phyloP scores from a whole-genome alignment of 1,284 basidiomycete species.

The Kwoniella shivajii region DNA sequence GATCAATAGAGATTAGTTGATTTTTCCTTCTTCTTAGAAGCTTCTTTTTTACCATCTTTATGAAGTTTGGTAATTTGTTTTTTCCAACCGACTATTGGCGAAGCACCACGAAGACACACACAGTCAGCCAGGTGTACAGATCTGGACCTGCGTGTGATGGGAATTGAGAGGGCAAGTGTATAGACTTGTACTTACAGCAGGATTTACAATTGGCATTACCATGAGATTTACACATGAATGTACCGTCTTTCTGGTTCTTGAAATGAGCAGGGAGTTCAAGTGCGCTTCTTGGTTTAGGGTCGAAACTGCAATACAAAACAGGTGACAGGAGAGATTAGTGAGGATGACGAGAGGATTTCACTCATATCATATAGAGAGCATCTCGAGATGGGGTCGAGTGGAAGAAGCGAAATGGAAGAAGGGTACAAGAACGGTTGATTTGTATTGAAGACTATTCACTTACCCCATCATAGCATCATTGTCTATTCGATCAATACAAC shows the following conservation, averaged over 20 bases:
- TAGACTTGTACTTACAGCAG: conserved; percentile 46
- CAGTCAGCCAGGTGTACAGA: neutral
- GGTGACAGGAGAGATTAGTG: neutral
- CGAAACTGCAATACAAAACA: conserved; percentile 28
- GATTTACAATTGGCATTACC: conserved; percentile 50
- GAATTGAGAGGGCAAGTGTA: neutral
- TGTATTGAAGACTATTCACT: conserved; percentile 9
- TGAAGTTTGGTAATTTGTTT: conserved; percentile 54
- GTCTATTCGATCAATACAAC: conserved; percentile 27
- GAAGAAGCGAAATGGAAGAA: neutral
- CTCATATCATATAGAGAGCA: neutral
- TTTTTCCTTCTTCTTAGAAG: conserved; percentile 40
- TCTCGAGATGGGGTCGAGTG: neutral
- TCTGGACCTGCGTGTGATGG: too few relatives aligned
- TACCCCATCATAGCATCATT: conserved; percentile 54
- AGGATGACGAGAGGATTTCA: neutral
- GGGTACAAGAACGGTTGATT: neutral
- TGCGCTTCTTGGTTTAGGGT: conserved; percentile 46
- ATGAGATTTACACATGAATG: conserved; percentile 53
- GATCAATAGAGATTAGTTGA: conserved; percentile 39
- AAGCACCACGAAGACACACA: neutral
- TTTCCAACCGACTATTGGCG: conserved; percentile 51
- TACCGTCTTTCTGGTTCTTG: conserved; percentile 51
- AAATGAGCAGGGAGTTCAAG: conserved; percentile 50
- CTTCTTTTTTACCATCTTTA: conserved; percentile 49